These are phyloP conservation scores for Fomitopsis betulina DNA, from an alignment of 1,284 basidiomycete species.

Conservation along the genomic window DNA sequence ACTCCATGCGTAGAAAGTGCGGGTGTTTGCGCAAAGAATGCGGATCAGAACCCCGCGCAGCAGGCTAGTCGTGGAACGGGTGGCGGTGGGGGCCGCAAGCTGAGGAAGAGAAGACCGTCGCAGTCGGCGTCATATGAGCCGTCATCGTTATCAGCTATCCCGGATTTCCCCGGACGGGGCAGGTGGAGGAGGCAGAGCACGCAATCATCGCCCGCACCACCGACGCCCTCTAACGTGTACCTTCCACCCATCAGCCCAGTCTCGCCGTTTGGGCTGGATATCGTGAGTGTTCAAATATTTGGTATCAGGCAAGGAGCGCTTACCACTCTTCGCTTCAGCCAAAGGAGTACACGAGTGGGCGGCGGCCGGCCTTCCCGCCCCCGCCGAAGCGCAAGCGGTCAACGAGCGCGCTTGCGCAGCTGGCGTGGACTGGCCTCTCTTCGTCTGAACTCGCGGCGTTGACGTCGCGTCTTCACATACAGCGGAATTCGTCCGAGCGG, in stretches of 20 bases:
- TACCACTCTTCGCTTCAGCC: conserved; percentile 3
- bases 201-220: not conserved
- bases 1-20: not conserved
- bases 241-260: conserved; percentile 6
- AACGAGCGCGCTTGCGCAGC: conserved; percentile 22
- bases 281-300: conserved; percentile 6
- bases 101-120: conserved; percentile 19
- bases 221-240: not conserved
- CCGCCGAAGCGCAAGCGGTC: conserved; percentile 16
- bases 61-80: not conserved
- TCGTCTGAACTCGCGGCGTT: conserved; percentile 24
- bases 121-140: not conserved
- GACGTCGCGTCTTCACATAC: conserved; percentile 20
- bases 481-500: conserved; percentile 15
- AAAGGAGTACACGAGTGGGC: conserved; percentile 8
- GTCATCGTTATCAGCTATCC: not conserved
- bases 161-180: not conserved
- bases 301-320: not conserved
- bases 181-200: not conserved
- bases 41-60: not conserved
- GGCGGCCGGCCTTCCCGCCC: conserved; percentile 10
- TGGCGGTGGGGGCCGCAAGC: conserved; percentile 14
- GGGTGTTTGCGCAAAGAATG: not conserved
- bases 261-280: conserved; percentile 8
- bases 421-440: conserved; percentile 26